Evolutionary conservation across 371 early-diverging fungal species (phyloP).

Genomic region (Rhizomucor pusillus): DNA sequence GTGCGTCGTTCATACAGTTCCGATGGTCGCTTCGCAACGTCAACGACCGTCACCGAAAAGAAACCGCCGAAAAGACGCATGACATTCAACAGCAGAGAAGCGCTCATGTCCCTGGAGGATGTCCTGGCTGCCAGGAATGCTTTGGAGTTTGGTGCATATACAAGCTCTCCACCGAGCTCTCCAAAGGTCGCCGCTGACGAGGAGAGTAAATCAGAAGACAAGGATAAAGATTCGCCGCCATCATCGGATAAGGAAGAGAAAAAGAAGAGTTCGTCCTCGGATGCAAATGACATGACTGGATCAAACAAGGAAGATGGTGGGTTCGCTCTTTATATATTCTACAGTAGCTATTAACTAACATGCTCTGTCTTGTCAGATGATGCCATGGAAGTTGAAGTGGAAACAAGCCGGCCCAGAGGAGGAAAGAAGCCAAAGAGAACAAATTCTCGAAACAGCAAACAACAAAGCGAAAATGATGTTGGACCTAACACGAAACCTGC

Average conservation of each 20-base stretch:
- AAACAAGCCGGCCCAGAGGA: not conserved
- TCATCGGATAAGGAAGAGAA: slow-evolving; percentile 5
- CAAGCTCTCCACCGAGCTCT: slow-evolving; percentile 9
- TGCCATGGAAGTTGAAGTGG: too few relatives aligned
- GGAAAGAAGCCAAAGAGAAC: slow-evolving; percentile 10
- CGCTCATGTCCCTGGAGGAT: slow-evolving; percentile 54
- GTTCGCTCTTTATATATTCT: too few relatives aligned
- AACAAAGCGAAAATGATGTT: slow-evolving; percentile 5
- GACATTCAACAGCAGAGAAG: slow-evolving; percentile 57
- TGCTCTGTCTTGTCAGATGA: too few relatives aligned
- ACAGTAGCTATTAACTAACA: too few relatives aligned
- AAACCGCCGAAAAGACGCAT: slow-evolving; percentile 49
- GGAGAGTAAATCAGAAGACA: slow-evolving; percentile 13
- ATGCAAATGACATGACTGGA: too few relatives aligned
- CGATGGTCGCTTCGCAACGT: slow-evolving; percentile 4
- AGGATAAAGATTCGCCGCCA: not conserved
- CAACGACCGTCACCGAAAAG: slow-evolving; percentile 17
- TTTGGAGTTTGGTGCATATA: slow-evolving; percentile 14
- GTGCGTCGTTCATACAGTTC: slow-evolving; percentile 16
- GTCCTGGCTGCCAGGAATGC: slow-evolving; percentile 43
- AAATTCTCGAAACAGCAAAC: slow-evolving; percentile 2
- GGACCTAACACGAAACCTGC: not conserved
- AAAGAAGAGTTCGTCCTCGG: slow-evolving; percentile 5
- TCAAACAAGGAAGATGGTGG: too few relatives aligned
- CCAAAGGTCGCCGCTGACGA: too few relatives aligned